phyloP scores from a whole-genome alignment of 495 filamentous ascomycete genomes.

The Acidiella bohemica region DNA sequence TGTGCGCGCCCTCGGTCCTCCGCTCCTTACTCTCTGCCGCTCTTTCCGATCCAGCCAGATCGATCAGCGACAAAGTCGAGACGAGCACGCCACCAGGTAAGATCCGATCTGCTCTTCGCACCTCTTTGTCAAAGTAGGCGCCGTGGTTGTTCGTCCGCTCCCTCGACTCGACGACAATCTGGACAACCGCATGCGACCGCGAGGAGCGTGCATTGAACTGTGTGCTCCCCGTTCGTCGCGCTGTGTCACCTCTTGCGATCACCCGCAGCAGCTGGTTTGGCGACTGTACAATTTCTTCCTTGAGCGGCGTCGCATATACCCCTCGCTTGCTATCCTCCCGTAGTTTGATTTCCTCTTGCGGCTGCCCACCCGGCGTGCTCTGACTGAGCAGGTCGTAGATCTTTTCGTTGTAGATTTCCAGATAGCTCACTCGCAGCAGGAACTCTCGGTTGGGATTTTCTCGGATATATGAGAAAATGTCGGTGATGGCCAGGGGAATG shows the following conservation, averaged over 20 bases:
- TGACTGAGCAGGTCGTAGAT: constrained; percentile 87
- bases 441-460: constrained; percentile 94
- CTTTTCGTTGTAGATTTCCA: constrained; percentile 98
- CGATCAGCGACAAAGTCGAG: constrained; percentile 87
- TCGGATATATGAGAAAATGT: constrained; percentile 97
- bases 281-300: constrained; percentile 97
- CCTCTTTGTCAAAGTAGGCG: constrained; percentile 31
- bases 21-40: constrained; percentile 92
- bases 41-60: constrained; percentile 89
- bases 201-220: constrained; percentile 95
- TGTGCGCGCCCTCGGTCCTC: constrained; percentile 88
- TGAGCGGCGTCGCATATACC: constrained; percentile 89
- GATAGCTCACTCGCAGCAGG: constrained; percentile 87
- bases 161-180: constrained; percentile 94
- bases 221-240: constrained; percentile 76
- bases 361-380: constrained; percentile 33
- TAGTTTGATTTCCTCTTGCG: constrained; percentile 79
- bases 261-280: constrained; percentile 90
- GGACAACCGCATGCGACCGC: constrained; percentile 92
- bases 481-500: constrained; percentile 91
- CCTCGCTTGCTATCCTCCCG: constrained; percentile 91
- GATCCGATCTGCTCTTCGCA: constrained; percentile 50
- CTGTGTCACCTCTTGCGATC: constrained; percentile 87
- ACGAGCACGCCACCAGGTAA: constrained; percentile 85
- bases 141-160: constrained; percentile 44